phyloP scores from a whole-genome alignment of 1,284 basidiomycete species.

The Sutorius eximius region DNA sequence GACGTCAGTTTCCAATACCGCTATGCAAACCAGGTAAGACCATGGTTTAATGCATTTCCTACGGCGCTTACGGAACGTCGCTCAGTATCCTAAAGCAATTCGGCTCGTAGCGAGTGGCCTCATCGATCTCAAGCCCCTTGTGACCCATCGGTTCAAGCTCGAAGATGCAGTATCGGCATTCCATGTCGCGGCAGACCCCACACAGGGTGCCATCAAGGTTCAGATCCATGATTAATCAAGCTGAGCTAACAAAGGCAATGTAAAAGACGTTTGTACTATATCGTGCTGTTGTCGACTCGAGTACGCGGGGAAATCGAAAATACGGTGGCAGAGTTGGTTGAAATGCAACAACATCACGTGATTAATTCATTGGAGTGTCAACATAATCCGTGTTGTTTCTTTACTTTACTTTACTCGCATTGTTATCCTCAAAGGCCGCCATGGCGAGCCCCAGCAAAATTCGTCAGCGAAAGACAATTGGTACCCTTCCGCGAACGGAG shows the following conservation, averaged over 20 bases:
- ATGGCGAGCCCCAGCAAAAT: constrained; percentile 37
- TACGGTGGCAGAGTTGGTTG: too few relatives aligned
- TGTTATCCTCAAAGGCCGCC: constrained; percentile 13
- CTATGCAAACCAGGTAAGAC: constrained; percentile 55
- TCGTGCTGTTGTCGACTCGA: not conserved
- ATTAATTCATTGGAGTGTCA: constrained; percentile 3
- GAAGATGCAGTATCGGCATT: constrained; percentile 79
- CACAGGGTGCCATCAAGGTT: constrained; percentile 66
- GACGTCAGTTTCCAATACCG: constrained; percentile 66
- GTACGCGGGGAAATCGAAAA: not conserved
- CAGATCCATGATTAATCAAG: constrained; percentile 50
- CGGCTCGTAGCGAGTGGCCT: constrained; percentile 72
- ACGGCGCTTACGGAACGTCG: not conserved
- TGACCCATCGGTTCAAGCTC: constrained; percentile 81
- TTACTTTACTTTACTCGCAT: constrained; percentile 1
- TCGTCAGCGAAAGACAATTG: constrained; percentile 30
- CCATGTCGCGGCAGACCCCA: constrained; percentile 69
- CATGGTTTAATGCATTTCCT: not conserved
- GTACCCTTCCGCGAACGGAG: constrained; percentile 22
- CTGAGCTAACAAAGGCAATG: not conserved
- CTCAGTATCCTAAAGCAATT: constrained; percentile 77
- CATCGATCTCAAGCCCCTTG: constrained; percentile 76
- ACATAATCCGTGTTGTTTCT: constrained; percentile 7
- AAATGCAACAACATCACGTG: constrained; percentile 28
- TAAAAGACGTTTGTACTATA: not conserved